These are phyloP conservation scores for Rutidosis leptorrhynchoides DNA, from an alignment of 129 eudicot genomes.

Conservation along the genomic window DNA sequence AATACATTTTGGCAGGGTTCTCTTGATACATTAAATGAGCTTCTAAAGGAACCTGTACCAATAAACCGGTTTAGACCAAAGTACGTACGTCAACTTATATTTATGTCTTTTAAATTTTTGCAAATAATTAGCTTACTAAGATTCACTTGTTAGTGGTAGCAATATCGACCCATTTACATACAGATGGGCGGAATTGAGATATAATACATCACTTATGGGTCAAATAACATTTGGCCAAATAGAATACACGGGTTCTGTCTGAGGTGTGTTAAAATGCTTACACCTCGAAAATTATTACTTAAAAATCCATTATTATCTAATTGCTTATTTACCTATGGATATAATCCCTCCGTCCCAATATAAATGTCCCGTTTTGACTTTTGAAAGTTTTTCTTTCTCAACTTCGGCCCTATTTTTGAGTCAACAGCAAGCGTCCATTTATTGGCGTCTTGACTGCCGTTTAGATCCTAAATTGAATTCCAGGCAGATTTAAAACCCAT, in stretches of 20 bases:
- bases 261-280: not conserved
- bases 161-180: not conserved
- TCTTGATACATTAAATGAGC: conserved; percentile 58
- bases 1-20: conserved; percentile 57
- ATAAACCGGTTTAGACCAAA: conserved; percentile 87
- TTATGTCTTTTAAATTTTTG: not conserved
- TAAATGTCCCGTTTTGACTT: too few relatives aligned
- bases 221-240: not conserved
- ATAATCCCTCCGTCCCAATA: too few relatives aligned
- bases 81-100: conserved; percentile 35
- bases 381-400: too few relatives aligned
- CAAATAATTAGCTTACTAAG: not conserved
- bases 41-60: conserved; percentile 57
- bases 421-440: too few relatives aligned
- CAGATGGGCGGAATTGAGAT: not conserved
- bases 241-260: not conserved
- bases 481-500: too few relatives aligned
- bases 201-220: not conserved
- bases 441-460: too few relatives aligned
- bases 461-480: too few relatives aligned
- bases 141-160: not conserved
- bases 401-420: too few relatives aligned
- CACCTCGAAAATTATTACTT: not conserved
- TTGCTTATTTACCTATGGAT: not conserved
- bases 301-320: not conserved